Conservation (phyloP, 257 asterid species). For the Petunia axillaris region DNA sequence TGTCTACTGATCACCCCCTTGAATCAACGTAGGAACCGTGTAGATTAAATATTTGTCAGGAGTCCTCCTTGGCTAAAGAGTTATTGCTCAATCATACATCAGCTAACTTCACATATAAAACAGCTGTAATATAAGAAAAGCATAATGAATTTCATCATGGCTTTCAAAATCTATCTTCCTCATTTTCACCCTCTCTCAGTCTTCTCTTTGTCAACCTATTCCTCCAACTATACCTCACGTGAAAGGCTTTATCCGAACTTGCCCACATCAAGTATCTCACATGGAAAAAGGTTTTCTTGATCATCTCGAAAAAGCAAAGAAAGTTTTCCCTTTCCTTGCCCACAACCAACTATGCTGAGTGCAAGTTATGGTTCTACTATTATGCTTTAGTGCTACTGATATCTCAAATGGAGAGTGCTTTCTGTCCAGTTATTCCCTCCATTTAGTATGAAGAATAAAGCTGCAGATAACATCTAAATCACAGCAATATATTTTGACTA, state of each 20-base stretch:
- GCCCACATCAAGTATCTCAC: background rate
- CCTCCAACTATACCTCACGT: background rate
- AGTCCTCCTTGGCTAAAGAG: background rate
- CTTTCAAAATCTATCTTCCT: constrained; percentile 18
- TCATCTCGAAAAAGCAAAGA: constrained; percentile 18
- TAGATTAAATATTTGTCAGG: no score
- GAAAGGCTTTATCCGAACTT: background rate
- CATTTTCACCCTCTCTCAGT: background rate
- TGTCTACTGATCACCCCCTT: background rate
- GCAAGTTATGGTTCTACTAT: constrained; percentile 3
- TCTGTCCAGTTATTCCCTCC: constrained; percentile 20
- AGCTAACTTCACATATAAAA: no score
- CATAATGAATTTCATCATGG: background rate
- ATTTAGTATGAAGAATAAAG: background rate
- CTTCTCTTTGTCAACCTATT: constrained; percentile 20
- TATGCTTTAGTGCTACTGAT: constrained; percentile 18
- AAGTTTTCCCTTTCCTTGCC: background rate
- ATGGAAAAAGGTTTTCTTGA: background rate
- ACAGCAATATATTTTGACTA: constrained; percentile 1
- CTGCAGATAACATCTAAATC: background rate
- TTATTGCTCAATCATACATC: background rate
- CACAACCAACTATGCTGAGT: background rate
- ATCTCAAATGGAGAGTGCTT: constrained; percentile 1
- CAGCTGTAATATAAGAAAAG: no score
- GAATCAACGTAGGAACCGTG: background rate